Conservation (phyloP, 225 moss, liverwort and hornwort species). For the Rhytidiadelphus loreus region DNA sequence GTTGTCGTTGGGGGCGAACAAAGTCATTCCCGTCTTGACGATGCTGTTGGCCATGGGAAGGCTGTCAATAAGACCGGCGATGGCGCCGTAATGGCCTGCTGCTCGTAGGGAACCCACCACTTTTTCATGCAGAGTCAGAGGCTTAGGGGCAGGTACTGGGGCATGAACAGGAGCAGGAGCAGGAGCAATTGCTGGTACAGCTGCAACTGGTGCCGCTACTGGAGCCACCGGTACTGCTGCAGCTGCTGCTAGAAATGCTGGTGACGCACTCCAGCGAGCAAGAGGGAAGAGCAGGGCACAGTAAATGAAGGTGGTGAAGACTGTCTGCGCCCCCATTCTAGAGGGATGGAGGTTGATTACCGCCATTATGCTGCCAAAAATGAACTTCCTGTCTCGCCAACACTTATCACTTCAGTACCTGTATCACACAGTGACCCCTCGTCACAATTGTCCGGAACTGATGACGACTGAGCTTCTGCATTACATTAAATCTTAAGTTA, state of each 20-base stretch:
- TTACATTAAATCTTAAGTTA: not conserved
- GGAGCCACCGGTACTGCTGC: not conserved
- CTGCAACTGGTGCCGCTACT: not conserved
- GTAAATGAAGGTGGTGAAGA: not conserved
- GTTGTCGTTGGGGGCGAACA: constrained; percentile 68
- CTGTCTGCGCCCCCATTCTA: not conserved
- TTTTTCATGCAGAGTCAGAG: constrained; percentile 48
- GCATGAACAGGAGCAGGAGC: not conserved
- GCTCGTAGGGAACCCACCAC: constrained; percentile 63
- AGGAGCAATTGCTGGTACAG: not conserved
- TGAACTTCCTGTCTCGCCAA: not conserved
- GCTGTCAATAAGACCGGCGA: constrained; percentile 73
- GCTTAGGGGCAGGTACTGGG: constrained; percentile 26
- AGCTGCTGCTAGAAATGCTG: not conserved
- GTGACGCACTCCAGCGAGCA: not conserved
- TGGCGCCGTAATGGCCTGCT: constrained; percentile 75
- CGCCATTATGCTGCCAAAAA: not conserved
- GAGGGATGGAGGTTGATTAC: not conserved
- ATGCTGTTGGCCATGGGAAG: constrained; percentile 24
- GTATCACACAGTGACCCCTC: not conserved
- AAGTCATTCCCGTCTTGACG: constrained; percentile 53
- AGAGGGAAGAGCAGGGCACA: constrained; percentile 1
- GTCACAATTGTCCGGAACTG: not conserved
- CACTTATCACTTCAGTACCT: not conserved
- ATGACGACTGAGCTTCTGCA: not conserved